Evolutionary conservation across 2,329 filamentous ascomycete species (phyloP), one percentile per base, ranked within the genome.

Genomic region (Penicillium sp.): DNA sequence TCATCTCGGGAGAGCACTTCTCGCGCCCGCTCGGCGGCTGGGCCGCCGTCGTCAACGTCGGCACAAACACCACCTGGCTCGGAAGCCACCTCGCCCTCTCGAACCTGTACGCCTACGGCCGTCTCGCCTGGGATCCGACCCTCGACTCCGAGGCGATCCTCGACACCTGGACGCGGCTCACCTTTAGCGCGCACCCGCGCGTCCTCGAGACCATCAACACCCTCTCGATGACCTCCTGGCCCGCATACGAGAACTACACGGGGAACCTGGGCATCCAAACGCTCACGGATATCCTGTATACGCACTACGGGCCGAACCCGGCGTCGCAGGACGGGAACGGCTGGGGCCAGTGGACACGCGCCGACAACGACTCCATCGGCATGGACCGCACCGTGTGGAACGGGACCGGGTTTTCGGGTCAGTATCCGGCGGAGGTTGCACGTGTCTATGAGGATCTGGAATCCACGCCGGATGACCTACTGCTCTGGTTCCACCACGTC

Each of bases 401-500:
- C 58, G 90, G 90, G 7, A 91, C 89, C 0, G 85, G 86, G 0
- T 87, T 83, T 64, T 78, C 88, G 0, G 88, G 87, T 0, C 88
- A 91, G 68, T 92, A 91, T 69, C 87, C 88, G 0, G 66, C 81
- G 0, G 85, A 89, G 62, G 73, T 91, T 0, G 85, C 86, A 0
- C 72, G 78, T 2, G 73, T 78, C 68, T 91, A 84, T 70, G 89
- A 91, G 67, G 76, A 83, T 50, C 78, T 87, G n/a, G 82, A 84
- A 15, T 88, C 85, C 0, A 91, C 89, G 0, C 88, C 89, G 0
- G 89, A 91, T 63, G 80, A 91, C 29, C 78, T 91, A 1, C 74
- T 91, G 2, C 78, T 91, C 2, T 92, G 89, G 89, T 91, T 91
- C 76, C 90, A 91, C 72, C 90, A 92, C 69, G 87, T 91, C 0